Evolutionary conservation across 345 rosid species (phyloP), one percentile per base, ranked within the genome.

Genomic region (Eucalyptus cladocalyx): DNA sequence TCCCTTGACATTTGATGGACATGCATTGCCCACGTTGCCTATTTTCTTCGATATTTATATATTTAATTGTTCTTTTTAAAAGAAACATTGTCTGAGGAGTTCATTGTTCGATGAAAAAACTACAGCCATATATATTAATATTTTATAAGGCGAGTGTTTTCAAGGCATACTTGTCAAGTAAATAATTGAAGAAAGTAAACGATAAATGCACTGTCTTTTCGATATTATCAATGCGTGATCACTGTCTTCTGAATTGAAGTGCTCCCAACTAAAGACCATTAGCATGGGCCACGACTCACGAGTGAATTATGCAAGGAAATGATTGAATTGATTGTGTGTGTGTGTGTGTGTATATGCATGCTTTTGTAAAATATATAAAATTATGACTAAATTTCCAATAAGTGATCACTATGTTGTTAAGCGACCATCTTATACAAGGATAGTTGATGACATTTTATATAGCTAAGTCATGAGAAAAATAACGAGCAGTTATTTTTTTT

Each of bases 291-390:
- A 37, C 45, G 15, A 24, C 9, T 19, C 21, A 37, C 45, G 15
- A 24, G 15, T 19, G 26, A 72, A 67, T 28, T 34, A 32, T n/a
- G 37, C 19, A 65, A 65, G 37, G 4, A 65, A 2, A 65, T 4
- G 21, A 14, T n/a, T n/a, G 21, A 65, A 1, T 65, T n/a, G 34
- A 65, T 15, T 15, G 19, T 15, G 32, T 14, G 16, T 2, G 10
- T 9, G 28, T 4, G 15, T 6, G 4, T 10, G 15, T 30, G 0
- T 26, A 26, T 58, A 12, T 28, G 0, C 8, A 30, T 62, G n/a
- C 19, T 30, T 30, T 14, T 65, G 17, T n/a, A 14, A 65, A 65
- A n/a, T n/a, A 65, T n/a, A 30, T 65, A 32, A 30, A 15, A 15
- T 14, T 15, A 65, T 65, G 3, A 30, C 1, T 65, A 65, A 65